phyloP scores from a whole-genome alignment of 345 rosid genomes.

The Physaria fendleri region DNA sequence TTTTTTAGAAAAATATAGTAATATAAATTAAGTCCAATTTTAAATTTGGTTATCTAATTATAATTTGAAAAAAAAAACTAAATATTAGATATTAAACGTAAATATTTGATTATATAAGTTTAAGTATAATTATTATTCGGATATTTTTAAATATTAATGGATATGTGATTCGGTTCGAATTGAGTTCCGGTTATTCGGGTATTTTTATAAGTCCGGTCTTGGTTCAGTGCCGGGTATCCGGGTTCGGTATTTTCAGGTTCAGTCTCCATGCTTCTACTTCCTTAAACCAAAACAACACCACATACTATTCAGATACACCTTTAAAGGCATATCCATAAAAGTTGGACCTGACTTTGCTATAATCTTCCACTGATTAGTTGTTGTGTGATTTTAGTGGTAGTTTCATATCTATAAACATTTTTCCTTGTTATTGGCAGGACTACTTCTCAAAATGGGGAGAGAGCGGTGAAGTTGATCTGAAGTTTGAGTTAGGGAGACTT shows the following conservation, averaged over 20 bases:
- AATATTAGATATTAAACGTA: too few species aligned
- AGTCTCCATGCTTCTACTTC: not conserved
- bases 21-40: too few species aligned
- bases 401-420: not conserved
- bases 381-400: not conserved
- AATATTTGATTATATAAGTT: too few species aligned
- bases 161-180: too few species aligned
- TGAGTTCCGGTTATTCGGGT: not conserved
- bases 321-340: not conserved
- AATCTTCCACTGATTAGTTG: not conserved
- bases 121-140: too few species aligned
- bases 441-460: slow-evolving; percentile 96
- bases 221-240: too few species aligned
- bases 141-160: too few species aligned
- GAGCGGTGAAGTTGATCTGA: slow-evolving; percentile 84
- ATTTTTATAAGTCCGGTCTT: too few species aligned
- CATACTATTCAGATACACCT: not conserved
- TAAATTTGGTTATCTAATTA: too few species aligned
- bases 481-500: slow-evolving; percentile 82
- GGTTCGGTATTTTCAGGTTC: too few species aligned
- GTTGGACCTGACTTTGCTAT: not conserved
- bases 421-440: slow-evolving; percentile 44
- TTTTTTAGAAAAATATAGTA: too few species aligned
- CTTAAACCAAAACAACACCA: not conserved
- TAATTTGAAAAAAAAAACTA: too few species aligned